Percentiles rank a stretch among this genome's conserved stretches.
Evolutionary conservation across 192 early-diverging fungal genomes (phyloP).

Genomic region (Coemansia pectinata): DNA sequence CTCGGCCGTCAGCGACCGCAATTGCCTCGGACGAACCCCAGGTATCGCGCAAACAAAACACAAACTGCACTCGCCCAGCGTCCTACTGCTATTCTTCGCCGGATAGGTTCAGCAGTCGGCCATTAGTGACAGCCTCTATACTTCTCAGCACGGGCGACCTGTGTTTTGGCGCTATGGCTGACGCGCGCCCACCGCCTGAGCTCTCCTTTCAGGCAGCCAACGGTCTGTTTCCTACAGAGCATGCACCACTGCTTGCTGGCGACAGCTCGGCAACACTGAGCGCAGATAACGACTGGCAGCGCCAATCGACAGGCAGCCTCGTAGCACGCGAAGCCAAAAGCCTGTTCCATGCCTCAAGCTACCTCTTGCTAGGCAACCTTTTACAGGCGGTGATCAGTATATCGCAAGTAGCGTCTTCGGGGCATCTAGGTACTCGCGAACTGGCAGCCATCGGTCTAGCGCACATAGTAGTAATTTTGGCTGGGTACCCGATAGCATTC

Average conservation of each 20-base stretch:
- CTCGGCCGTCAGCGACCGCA: slow-evolving; percentile 20
- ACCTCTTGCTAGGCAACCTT: slow-evolving; percentile 61
- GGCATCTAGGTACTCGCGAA: slow-evolving; percentile 64
- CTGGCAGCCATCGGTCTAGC: slow-evolving; percentile 71
- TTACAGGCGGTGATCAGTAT: slow-evolving; percentile 68
- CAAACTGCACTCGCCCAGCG: background rate
- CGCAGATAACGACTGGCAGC: background rate
- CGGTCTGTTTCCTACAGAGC: slow-evolving; percentile 4
- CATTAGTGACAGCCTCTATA: background rate
- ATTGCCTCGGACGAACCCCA: background rate
- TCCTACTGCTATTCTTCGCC: background rate
- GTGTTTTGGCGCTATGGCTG: background rate
- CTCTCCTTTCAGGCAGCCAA: background rate
- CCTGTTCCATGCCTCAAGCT: slow-evolving; percentile 33
- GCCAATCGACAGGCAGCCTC: slow-evolving; percentile 11
- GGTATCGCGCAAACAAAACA: background rate
- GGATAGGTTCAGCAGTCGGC: background rate
- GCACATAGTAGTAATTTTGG: slow-evolving; percentile 73
- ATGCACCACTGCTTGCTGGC: slow-evolving; percentile 18
- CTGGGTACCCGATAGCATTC: slow-evolving; percentile 70
- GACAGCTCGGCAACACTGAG: slow-evolving; percentile 8
- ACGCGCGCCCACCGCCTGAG: background rate
- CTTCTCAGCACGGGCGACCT: slow-evolving; percentile 1
- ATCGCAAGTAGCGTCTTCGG: slow-evolving; percentile 65
- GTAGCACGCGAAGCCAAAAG: slow-evolving; percentile 16